These are phyloP conservation scores for Dalbergia cochinchinensis DNA, from an alignment of 306 rosid species.

Conservation along the genomic window DNA sequence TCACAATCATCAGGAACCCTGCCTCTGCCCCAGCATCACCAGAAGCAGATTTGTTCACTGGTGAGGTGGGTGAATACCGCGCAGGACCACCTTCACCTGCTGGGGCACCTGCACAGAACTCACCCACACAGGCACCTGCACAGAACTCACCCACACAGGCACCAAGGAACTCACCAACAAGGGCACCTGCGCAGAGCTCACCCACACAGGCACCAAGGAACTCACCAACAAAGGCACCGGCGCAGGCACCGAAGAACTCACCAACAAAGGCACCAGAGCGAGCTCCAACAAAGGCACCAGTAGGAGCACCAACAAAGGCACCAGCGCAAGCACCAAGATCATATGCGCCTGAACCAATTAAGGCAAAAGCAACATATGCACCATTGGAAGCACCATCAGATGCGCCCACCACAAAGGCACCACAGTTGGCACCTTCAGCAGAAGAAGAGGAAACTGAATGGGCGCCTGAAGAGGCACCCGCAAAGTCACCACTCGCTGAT, in stretches of 20 bases:
- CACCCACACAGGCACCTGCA: too few relatives aligned
- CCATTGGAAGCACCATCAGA: not conserved
- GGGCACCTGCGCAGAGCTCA: not conserved
- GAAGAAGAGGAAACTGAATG: not conserved
- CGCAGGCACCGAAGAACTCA: not conserved
- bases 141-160: too few relatives aligned
- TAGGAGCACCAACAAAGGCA: not conserved
- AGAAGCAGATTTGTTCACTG: too few relatives aligned
- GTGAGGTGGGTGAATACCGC: too few relatives aligned
- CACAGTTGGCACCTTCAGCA: too few relatives aligned
- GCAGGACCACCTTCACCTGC: not conserved
- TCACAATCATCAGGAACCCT: slow-evolving; percentile 6
- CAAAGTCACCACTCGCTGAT: not conserved
- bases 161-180: not conserved
- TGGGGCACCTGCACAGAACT: too few relatives aligned
- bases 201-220: too few relatives aligned
- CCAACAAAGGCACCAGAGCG: not conserved
- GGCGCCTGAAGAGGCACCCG: not conserved
- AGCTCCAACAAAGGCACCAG: too few relatives aligned
- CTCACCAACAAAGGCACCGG: not conserved
- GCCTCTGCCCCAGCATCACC: too few relatives aligned
- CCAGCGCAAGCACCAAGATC: not conserved
- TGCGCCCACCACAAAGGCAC: not conserved
- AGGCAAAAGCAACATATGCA: not conserved
- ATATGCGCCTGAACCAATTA: too few relatives aligned